Evolutionary conservation across 1,284 basidiomycete genomes (phyloP).

Genomic region (Leccinum fallax): DNA sequence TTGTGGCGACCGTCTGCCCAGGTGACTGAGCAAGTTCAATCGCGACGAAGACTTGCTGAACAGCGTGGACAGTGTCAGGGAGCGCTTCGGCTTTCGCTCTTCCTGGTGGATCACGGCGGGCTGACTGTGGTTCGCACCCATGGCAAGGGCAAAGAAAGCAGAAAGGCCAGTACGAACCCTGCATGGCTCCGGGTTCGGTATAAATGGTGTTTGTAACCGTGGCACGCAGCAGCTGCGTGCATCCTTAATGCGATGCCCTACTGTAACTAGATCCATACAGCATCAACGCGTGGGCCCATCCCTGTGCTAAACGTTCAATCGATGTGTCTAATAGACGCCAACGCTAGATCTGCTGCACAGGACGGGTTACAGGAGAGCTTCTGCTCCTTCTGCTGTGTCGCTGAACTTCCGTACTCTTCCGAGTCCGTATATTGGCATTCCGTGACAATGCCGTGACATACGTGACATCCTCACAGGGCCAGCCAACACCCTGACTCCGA

Average conservation of each 20-base stretch:
- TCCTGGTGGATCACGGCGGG: conserved; percentile 24
- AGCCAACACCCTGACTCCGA: background rate
- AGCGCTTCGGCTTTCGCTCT: conserved; percentile 29
- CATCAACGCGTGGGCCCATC: conserved; percentile 13
- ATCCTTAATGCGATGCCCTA: conserved; percentile 21
- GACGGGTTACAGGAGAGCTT: conserved; percentile 1
- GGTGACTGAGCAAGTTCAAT: conserved; percentile 26
- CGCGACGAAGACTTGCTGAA: conserved; percentile 32
- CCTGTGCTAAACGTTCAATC: conserved; percentile 8
- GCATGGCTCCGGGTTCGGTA: conserved; percentile 15
- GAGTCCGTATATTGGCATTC: background rate
- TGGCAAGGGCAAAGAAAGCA: conserved; percentile 1
- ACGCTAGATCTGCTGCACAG: conserved; percentile 13
- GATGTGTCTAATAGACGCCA: conserved; percentile 9
- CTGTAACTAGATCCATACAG: conserved; percentile 5
- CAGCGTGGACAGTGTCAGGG: conserved; percentile 27
- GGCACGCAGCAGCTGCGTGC: conserved; percentile 36
- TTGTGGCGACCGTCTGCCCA: conserved; percentile 35
- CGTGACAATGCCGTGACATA: conserved; percentile 3
- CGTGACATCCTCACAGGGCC: background rate
- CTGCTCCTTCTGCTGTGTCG: conserved; percentile 1
- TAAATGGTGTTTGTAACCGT: conserved; percentile 25
- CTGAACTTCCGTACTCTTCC: conserved; percentile 6
- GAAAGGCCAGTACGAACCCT: conserved; percentile 17
- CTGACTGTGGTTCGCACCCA: conserved; percentile 33